Evolutionary conservation across 106 monocot species (phyloP), one percentile per base, ranked within the genome.

Genomic region (Hemerocallis citrina): DNA sequence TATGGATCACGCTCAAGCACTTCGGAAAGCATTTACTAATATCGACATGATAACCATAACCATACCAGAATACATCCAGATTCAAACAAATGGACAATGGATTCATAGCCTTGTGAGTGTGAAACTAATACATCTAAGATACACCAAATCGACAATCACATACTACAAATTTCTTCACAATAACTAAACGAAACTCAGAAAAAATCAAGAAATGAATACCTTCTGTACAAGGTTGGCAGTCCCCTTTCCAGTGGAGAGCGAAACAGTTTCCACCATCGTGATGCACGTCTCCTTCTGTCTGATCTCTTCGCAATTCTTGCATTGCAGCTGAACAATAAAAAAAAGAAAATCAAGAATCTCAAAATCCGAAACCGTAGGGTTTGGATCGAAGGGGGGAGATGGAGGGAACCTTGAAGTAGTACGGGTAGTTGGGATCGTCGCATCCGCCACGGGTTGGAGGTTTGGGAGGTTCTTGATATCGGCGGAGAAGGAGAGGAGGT

Each of bases 251-350:
- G 24, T 84, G 28, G 90, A 68, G 23, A 87, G 65, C 11, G 83
- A 70, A 20, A 91, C 83, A 25, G 46, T 45, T 38, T 96, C 95
- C 2, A 79, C 76, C 10, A 96, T 37, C 30, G 60, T 24, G 38
- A 96, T 75, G 67, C 79, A 90, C 2, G 90, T 79, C 69, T 69
- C 61, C 76, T 81, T 90, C 71, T 63, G 59, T 27, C 81, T 84
- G 37, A 82, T 50, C 78, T 91, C 95, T 20, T 91, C 95, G 39
- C 95, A 96, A 51, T 80, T 84, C 84, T 91, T 91, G 49, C 90
- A 96, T 43, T 75, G 81, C 42, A 96, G 67, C 95, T 96, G 68
- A 25, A 8, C 21, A 11, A 32, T n/a, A 52, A 49, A 64, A 28
- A 15, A 70, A 57, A 73, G 48, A 14, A 23, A 29, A 59, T n/a